phyloP scores from a whole-genome alignment of 1,284 basidiomycete species.

The Pyrrhoderma noxium region DNA sequence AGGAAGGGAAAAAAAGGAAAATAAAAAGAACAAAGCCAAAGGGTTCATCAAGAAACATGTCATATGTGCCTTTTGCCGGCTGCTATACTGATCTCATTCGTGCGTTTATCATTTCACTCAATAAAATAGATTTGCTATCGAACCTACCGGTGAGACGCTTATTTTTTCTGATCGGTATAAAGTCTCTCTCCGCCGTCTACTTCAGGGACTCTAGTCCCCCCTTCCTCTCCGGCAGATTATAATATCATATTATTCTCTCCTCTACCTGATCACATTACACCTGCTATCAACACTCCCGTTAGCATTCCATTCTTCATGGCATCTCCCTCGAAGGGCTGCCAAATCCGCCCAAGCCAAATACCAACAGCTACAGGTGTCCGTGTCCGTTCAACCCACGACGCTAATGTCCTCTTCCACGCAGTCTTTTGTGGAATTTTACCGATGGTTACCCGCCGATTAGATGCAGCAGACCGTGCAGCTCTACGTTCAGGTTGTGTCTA shows the following conservation, averaged over 20 bases:
- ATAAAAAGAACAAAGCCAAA: too few relatives aligned
- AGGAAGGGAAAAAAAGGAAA: too few relatives aligned
- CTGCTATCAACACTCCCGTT: neutral
- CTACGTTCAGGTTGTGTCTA: conserved; percentile 37
- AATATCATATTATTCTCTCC: neutral
- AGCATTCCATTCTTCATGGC: conserved; percentile 8
- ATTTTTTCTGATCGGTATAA: conserved; percentile 21
- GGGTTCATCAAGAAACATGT: too few relatives aligned
- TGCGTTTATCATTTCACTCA: too few relatives aligned
- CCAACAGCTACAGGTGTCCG: conserved; percentile 27
- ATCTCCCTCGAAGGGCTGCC: conserved; percentile 10
- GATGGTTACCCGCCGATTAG: conserved; percentile 36
- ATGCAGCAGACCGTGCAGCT: conserved; percentile 36
- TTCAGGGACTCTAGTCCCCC: neutral
- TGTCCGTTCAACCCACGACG: conserved; percentile 28
- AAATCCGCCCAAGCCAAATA: conserved; percentile 24
- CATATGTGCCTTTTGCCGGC: too few relatives aligned
- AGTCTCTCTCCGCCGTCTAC: conserved; percentile 5
- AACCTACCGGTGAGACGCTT: too few relatives aligned
- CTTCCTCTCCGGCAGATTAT: neutral
- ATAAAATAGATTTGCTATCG: too few relatives aligned
- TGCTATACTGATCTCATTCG: too few relatives aligned
- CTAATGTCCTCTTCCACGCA: conserved; percentile 32
- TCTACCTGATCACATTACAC: neutral
- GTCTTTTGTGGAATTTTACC: conserved; percentile 27